Conservation (phyloP, 2,329 filamentous ascomycete species). For the Penicillium sclerotiorum region DNA sequence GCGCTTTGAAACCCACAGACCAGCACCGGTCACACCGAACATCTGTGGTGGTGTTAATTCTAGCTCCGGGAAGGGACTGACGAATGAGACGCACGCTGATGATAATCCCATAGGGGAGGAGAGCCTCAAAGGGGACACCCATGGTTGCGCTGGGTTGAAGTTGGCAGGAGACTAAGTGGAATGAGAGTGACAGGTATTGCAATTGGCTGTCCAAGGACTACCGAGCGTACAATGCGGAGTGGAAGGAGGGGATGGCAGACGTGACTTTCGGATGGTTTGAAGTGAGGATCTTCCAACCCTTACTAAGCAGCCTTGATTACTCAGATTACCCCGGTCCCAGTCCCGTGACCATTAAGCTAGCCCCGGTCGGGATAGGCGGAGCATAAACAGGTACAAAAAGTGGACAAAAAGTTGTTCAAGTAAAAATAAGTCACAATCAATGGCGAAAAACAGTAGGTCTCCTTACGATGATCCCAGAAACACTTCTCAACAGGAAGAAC, state of each 20-base stretch:
- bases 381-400: no score
- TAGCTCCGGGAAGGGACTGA: conserved; percentile 17
- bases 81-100: conserved; percentile 54
- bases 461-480: no score
- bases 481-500: no score
- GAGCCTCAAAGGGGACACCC: conserved; percentile 68
- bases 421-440: no score
- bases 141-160: conserved; percentile 39
- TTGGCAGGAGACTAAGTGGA: neutral
- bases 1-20: conserved; percentile 59
- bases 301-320: no score
- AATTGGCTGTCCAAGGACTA: conserved; percentile 1
- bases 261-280: conserved; percentile 18
- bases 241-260: conserved; percentile 14
- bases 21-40: conserved; percentile 62
- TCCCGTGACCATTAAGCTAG: no score
- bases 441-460: no score
- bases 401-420: no score
- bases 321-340: no score
- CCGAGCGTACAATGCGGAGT: neutral
- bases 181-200: neutral
- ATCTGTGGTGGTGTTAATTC: conserved; percentile 49
- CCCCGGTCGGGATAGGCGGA: no score
- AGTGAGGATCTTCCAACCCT: no score
- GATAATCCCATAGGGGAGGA: conserved; percentile 67